These are phyloP conservation scores for Fraxinus sp. DNA, from an alignment of 305 asterid genomes.

Conservation along the genomic window DNA sequence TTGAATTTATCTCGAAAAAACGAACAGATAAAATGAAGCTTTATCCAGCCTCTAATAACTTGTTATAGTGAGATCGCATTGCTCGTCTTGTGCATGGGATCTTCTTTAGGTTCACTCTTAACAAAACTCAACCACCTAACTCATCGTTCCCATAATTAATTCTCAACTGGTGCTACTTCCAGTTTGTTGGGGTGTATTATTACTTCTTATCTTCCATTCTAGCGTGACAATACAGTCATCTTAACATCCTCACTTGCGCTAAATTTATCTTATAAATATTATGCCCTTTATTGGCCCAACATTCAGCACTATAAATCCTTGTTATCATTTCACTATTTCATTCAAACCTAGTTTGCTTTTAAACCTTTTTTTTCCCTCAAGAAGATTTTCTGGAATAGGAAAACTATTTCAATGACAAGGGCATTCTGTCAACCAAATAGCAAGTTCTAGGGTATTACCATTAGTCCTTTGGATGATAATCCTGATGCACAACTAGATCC, in stretches of 20 bases:
- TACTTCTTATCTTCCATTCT: neutral
- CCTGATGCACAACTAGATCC: conserved; percentile 60
- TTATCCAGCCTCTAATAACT: neutral
- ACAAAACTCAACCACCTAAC: neutral
- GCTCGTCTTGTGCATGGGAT: neutral
- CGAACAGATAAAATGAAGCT: neutral
- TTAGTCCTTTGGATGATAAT: conserved; percentile 43
- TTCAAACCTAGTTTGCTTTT: neutral
- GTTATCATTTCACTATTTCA: neutral
- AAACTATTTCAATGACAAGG: neutral
- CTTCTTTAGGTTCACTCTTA: neutral
- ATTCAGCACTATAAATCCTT: neutral
- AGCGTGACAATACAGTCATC: neutral
- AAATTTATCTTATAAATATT: neutral
- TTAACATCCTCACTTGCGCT: neutral
- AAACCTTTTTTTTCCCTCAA: neutral
- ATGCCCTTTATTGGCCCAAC: neutral
- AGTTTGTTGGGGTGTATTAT: neutral
- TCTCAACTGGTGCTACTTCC: neutral
- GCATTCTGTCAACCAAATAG: conserved; percentile 5
- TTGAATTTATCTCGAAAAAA: neutral
- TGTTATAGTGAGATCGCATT: neutral
- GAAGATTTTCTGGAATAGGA: neutral
- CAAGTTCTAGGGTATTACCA: conserved; percentile 41
- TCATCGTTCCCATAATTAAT: neutral